These are phyloP conservation scores for Thelephora terrestris DNA, from an alignment of 1,284 basidiomycete genomes.

Conservation along the genomic window DNA sequence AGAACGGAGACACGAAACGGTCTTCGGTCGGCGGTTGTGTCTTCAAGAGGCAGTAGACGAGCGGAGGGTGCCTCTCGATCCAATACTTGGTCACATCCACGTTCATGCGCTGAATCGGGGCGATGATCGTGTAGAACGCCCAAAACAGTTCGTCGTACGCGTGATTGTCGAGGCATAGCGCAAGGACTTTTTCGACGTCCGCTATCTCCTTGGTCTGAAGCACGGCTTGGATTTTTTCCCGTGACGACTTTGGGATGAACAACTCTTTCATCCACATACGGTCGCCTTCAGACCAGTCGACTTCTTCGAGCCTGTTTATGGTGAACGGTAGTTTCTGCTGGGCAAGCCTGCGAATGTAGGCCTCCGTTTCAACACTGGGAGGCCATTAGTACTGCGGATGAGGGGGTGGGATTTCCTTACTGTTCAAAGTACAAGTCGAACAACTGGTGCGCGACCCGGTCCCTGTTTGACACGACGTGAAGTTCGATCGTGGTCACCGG, in stretches of 20 bases:
- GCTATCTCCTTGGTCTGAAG: constrained; percentile 19
- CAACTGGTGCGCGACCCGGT: constrained; percentile 49
- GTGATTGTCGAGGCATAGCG: constrained; percentile 31
- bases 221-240: constrained; percentile 20
- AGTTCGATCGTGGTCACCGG: constrained; percentile 46
- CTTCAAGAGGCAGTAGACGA: constrained; percentile 44
- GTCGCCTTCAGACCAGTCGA: constrained; percentile 33
- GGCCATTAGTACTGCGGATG: neutral
- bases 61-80: constrained; percentile 38
- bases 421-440: constrained; percentile 60
- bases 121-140: constrained; percentile 33
- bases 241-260: constrained; percentile 13
- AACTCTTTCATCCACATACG: constrained; percentile 19
- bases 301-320: constrained; percentile 24
- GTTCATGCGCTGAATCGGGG: constrained; percentile 22
- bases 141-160: constrained; percentile 44
- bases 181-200: constrained; percentile 11
- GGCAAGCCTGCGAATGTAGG: constrained; percentile 39
- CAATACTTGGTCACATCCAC: constrained; percentile 25
- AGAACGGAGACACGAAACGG: constrained; percentile 20
- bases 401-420: constrained; percentile 26
- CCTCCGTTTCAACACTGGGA: constrained; percentile 45
- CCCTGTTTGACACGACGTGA: constrained; percentile 58
- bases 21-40: constrained; percentile 32
- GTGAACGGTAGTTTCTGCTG: constrained; percentile 32